Evolutionary conservation across 2,329 filamentous ascomycete species (phyloP).

Genomic region (Neofusicoccum cordaticola): DNA sequence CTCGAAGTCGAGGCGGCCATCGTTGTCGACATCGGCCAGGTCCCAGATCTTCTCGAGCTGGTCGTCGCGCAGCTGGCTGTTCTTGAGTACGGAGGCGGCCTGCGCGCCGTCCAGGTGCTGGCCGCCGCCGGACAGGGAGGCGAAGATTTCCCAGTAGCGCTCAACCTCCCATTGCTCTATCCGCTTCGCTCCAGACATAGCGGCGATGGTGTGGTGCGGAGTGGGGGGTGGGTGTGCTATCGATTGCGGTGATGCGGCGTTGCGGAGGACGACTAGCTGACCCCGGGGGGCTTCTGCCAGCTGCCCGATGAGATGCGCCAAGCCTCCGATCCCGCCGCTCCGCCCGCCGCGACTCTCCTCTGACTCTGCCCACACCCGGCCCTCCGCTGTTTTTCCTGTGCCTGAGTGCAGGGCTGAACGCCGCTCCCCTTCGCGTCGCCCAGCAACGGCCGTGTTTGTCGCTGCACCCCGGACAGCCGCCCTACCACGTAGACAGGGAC

Average conservation of each 20-base stretch:
- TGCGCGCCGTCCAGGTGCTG: constrained; percentile 66
- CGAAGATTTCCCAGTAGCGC: constrained; percentile 78
- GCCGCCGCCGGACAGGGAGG: constrained; percentile 62
- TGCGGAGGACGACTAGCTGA: background rate
- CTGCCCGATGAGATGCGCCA: constrained; percentile 13
- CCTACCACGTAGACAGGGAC: no score
- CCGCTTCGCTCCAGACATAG: constrained; percentile 45
- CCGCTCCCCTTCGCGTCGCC: no score
- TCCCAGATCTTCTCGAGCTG: constrained; percentile 99
- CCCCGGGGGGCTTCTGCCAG: background rate
- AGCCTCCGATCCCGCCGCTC: background rate
- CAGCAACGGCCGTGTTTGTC: no score
- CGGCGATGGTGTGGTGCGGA: background rate
- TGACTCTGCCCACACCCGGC: no score
- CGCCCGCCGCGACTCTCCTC: background rate
- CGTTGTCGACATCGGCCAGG: constrained; percentile 92
- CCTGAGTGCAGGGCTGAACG: no score
- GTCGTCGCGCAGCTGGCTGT: constrained; percentile 68
- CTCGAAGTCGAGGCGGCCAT: constrained; percentile 97
- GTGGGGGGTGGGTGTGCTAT: background rate
- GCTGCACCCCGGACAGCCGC: no score
- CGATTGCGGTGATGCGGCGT: constrained; percentile 1
- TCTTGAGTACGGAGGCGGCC: constrained; percentile 69
- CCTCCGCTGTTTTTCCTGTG: no score
- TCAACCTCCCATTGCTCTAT: constrained; percentile 74